Evolutionary conservation across 1,284 basidiomycete genomes (phyloP), one percentile per base, ranked within the genome.

Genomic region (Kwoniella shivajii): DNA sequence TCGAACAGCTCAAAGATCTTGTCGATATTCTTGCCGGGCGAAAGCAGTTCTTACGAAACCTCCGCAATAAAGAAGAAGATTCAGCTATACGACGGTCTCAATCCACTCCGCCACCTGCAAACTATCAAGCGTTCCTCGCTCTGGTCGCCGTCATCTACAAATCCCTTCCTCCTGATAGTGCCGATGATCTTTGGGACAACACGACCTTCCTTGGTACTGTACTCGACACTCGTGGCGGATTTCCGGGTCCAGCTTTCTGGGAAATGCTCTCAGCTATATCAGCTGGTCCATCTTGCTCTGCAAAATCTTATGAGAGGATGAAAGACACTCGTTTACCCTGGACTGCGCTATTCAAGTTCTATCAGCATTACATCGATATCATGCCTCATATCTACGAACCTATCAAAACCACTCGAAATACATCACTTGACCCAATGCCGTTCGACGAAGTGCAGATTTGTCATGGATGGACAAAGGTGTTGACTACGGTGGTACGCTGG

Each of bases 31-130:
- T 96, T 64, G 86, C 85, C 0, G 86, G 88, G 59, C 88, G 89
- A 7, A 90, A 88, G 13, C 88, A 89, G 0, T 89, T 94, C 72
- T 81, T 96, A n/a, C 85, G 90, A 41, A 91, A 90, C 72, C 87
- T 96, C 72, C 91, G 92, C 72, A 90, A 93, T 67, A 81, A 87
- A 38, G 92, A 96, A 72, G 93, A 96, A 75, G 93, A 96, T 71
- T 76, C 88, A 26, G 81, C 87, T 5, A 80, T 88, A 22, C 53
- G 71, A 31, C 59, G 69, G 24, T 38, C 83, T 80, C 18, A 86
- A 84, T 67, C 76, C 75, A 47, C 63, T 76, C 53, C 83, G 83
- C 64, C 64, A 66, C 82, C 43, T 68, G 79, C 16, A 74, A 80
- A 95, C 68, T 88, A 92, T 59, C 90, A 91, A 38, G 84, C 88